phyloP scores from a whole-genome alignment of 306 rosid genomes.

The Trifolium dubium region DNA sequence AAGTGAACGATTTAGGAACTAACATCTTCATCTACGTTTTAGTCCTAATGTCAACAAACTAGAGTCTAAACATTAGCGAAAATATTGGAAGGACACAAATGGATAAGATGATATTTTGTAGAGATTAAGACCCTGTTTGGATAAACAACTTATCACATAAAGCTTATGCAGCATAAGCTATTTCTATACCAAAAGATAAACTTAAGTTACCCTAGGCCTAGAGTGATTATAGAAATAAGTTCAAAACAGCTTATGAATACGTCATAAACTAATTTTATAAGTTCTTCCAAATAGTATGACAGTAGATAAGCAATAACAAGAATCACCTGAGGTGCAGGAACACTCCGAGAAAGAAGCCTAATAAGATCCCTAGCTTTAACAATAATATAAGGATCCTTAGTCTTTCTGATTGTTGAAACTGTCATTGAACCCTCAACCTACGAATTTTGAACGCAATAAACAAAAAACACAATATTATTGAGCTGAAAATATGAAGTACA shows the following conservation, averaged over 20 bases:
- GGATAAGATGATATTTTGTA: not conserved
- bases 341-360: constrained; percentile 88
- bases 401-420: constrained; percentile 84
- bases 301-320: not conserved
- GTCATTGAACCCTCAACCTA: constrained; percentile 95
- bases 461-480: not conserved
- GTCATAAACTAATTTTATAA: not conserved
- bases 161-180: not conserved
- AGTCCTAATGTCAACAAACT: not conserved
- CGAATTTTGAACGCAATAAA: not conserved
- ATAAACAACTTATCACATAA: not conserved
- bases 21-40: not conserved
- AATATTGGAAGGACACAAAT: not conserved
- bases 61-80: not conserved
- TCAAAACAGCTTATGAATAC: not conserved
- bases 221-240: not conserved
- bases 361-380: constrained; percentile 92
- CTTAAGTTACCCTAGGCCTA: not conserved
- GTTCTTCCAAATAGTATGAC: not conserved
- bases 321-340: constrained; percentile 86
- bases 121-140: not conserved
- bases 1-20: not conserved
- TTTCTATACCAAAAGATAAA: not conserved
- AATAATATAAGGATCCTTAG: constrained; percentile 83
- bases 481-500: too few relatives aligned